Evolutionary conservation across 2,329 filamentous ascomycete species (phyloP).

Genomic region (Emmonsiellopsis sp.): DNA sequence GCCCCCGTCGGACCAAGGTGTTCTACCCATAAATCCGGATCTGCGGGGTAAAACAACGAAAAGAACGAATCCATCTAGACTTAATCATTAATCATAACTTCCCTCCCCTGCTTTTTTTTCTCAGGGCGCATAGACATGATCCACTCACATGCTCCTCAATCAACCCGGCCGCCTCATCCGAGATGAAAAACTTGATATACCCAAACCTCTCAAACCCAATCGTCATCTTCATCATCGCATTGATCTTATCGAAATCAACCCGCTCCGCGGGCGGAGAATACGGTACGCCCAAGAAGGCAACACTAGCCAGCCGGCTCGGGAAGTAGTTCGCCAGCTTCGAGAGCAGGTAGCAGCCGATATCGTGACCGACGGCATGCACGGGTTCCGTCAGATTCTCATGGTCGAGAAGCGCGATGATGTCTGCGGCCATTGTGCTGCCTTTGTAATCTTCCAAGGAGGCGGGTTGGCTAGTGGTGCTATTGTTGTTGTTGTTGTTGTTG

Average conservation of each 20-base stretch:
- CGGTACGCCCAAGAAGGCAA: slow-evolving; percentile 14
- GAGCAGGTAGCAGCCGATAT: slow-evolving; percentile 17
- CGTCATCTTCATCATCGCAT: slow-evolving; percentile 12
- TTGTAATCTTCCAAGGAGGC: slow-evolving; percentile 18
- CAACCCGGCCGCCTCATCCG: slow-evolving; percentile 8
- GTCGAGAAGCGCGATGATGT: slow-evolving; percentile 27
- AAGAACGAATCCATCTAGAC: slow-evolving; percentile 16
- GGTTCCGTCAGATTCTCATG: slow-evolving; percentile 11
- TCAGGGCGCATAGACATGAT: neutral
- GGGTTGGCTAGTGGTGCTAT: slow-evolving; percentile 21
- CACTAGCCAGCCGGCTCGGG: slow-evolving; percentile 12
- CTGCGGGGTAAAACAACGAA: slow-evolving; percentile 16
- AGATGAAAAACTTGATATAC: slow-evolving; percentile 16
- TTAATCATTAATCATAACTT: neutral
- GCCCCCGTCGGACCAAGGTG: slow-evolving; percentile 15
- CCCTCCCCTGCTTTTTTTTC: neutral
- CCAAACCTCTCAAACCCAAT: slow-evolving; percentile 17
- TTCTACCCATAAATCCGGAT: slow-evolving; percentile 12
- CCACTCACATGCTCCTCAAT: slow-evolving; percentile 17
- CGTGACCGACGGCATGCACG: slow-evolving; percentile 19
- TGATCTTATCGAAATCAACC: slow-evolving; percentile 16
- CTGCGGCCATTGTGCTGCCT: slow-evolving; percentile 21
- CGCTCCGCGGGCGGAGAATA: slow-evolving; percentile 13
- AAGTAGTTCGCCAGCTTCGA: slow-evolving; percentile 19
- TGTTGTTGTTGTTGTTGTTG: neutral